Evolutionary conservation across 148 eudicot species (phyloP).

Genomic region (Cornus controversa): DNA sequence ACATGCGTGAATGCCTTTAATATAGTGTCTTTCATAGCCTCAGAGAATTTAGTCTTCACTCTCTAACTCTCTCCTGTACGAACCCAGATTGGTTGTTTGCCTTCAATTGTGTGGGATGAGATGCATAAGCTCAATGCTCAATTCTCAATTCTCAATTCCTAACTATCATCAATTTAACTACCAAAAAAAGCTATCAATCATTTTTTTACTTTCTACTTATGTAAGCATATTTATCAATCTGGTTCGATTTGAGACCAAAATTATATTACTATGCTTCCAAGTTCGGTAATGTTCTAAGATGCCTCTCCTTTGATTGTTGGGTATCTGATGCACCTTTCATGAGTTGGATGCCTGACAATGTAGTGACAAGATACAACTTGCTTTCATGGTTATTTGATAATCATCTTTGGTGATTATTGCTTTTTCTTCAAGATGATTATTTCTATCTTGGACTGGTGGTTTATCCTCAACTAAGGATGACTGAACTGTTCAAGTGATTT

Average conservation of each 20-base stretch:
- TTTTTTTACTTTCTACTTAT: neutral
- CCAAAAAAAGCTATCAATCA: neutral
- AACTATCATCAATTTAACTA: too few relatives aligned
- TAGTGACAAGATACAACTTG: neutral
- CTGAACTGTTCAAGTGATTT: neutral
- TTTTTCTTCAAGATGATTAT: neutral
- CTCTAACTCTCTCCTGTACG: neutral
- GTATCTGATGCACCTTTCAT: neutral
- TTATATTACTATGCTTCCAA: neutral
- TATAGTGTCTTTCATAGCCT: neutral
- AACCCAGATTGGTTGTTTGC: neutral
- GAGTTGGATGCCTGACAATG: neutral
- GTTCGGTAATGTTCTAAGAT: neutral
- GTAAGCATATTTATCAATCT: neutral
- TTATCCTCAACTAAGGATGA: neutral
- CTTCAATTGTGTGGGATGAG: neutral
- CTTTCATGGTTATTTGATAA: neutral
- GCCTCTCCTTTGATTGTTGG: neutral
- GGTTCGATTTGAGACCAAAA: neutral
- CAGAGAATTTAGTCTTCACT: neutral
- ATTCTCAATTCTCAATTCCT: neutral
- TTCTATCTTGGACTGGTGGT: neutral
- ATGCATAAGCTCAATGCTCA: conserved; percentile 1
- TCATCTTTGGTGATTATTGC: neutral
- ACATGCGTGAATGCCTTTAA: neutral